Evolutionary conservation across 768 basidiomycete genomes (phyloP).

Genomic region (Mycena olivaceomarginata): DNA sequence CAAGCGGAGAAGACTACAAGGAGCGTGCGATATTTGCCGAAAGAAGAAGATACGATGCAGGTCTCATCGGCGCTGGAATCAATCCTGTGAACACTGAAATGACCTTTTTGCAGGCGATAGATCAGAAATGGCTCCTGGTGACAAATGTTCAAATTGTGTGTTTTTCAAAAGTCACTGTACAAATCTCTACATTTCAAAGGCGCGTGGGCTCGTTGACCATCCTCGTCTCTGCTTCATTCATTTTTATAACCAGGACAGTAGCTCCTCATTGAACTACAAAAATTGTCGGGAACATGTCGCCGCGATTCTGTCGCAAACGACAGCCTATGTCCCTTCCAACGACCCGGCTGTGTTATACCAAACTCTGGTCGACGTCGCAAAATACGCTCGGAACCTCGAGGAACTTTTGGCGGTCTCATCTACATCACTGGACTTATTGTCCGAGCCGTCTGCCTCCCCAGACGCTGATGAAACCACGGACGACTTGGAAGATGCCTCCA

Average conservation of each 20-base stretch:
- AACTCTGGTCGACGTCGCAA: conserved; percentile 30
- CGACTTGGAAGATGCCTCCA: neutral
- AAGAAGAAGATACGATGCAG: conserved; percentile 51
- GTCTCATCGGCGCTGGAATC: neutral
- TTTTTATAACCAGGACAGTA: neutral
- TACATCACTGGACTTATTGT: neutral
- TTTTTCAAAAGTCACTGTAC: conserved; percentile 69
- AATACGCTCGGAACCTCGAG: conserved; percentile 41
- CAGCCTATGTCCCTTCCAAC: conserved; percentile 34
- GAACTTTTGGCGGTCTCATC: conserved; percentile 22
- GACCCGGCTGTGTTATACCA: conserved; percentile 24
- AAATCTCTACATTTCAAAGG: conserved; percentile 73
- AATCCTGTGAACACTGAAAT: neutral
- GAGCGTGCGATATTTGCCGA: conserved; percentile 34
- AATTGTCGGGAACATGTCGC: conserved; percentile 37
- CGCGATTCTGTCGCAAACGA: conserved; percentile 25
- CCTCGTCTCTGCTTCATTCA: neutral
- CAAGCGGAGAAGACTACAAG: conserved; percentile 31
- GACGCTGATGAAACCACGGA: neutral
- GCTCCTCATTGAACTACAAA: conserved; percentile 8
- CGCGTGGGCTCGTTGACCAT: neutral
- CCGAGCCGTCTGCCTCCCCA: neutral
- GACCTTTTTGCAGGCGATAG: conserved; percentile 66
- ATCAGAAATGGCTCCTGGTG: conserved; percentile 68
- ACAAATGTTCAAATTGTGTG: conserved; percentile 76